phyloP scores from a whole-genome alignment of 2,329 filamentous ascomycete species.

The Penicillium psychrosexuale region DNA sequence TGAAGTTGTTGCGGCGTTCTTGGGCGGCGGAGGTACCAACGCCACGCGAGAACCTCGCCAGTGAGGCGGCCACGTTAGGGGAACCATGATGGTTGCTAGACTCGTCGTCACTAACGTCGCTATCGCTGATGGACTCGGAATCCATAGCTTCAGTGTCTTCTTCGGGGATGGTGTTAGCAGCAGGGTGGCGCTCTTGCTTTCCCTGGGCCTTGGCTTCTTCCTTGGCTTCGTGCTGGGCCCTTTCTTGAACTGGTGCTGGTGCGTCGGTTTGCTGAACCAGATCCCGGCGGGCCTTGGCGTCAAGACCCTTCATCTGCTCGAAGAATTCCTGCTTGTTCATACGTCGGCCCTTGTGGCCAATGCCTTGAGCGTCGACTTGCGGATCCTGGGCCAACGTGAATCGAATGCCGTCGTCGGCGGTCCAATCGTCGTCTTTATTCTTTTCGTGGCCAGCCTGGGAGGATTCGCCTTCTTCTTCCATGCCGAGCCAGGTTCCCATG shows the following conservation, averaged over 20 bases:
- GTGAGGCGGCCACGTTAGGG: conserved; percentile 37
- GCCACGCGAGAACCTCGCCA: conserved; percentile 36
- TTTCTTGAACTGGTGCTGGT: conserved; percentile 39
- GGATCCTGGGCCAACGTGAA: conserved; percentile 57
- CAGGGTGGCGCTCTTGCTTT: conserved; percentile 23
- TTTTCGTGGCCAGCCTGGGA: conserved; percentile 29
- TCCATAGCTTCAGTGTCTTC: conserved; percentile 18
- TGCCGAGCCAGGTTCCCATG: conserved; percentile 59
- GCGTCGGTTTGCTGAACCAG: conserved; percentile 44
- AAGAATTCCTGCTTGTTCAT: conserved; percentile 67
- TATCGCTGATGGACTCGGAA: conserved; percentile 24
- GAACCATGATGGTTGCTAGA: conserved; percentile 19
- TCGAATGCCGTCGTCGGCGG: conserved; percentile 53
- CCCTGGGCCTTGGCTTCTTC: conserved; percentile 27
- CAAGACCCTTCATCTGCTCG: conserved; percentile 58
- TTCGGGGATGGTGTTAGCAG: conserved; percentile 14
- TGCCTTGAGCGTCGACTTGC: conserved; percentile 34
- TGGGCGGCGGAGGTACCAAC: conserved; percentile 34
- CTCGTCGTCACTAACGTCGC: conserved; percentile 25
- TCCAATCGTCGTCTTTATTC: conserved; percentile 33
- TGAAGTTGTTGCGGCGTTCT: conserved; percentile 37
- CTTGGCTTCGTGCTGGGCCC: conserved; percentile 33
- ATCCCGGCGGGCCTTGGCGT: conserved; percentile 56
- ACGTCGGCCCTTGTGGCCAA: conserved; percentile 51
- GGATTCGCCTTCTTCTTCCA: conserved; percentile 33